phyloP scores from a whole-genome alignment of 768 basidiomycete genomes.

The Suillus bovinus region DNA sequence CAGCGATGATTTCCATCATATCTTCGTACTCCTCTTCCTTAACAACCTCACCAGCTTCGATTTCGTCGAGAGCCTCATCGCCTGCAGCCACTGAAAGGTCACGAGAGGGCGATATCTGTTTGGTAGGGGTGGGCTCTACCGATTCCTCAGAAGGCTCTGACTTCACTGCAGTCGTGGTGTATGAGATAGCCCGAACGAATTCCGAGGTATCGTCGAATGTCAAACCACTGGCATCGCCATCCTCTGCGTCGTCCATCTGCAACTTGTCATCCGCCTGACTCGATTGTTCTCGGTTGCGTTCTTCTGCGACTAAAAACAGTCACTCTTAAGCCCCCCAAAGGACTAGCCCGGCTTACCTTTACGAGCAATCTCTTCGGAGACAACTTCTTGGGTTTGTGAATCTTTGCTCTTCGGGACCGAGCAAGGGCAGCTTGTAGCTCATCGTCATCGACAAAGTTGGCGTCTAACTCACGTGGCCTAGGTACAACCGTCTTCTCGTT shows the following conservation, averaged over 20 bases:
- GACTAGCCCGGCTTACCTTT: constrained; percentile 52
- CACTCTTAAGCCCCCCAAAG: not conserved
- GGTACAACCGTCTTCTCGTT: constrained; percentile 73
- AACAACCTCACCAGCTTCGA: constrained; percentile 82
- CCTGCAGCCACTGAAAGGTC: constrained; percentile 58
- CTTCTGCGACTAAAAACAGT: constrained; percentile 56
- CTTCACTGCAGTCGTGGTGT: constrained; percentile 58
- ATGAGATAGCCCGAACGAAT: constrained; percentile 85
- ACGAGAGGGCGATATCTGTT: constrained; percentile 43
- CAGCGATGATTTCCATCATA: constrained; percentile 70
- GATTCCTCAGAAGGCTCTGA: constrained; percentile 43
- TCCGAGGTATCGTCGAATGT: constrained; percentile 97
- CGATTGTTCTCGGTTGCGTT: constrained; percentile 55
- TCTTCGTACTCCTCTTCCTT: constrained; percentile 81
- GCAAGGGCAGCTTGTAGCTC: constrained; percentile 94
- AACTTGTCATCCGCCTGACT: constrained; percentile 38
- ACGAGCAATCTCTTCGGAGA: constrained; percentile 77
- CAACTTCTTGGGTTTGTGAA: constrained; percentile 73
- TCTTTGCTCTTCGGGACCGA: constrained; percentile 78
- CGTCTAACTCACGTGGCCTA: constrained; percentile 71
- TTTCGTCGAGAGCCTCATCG: constrained; percentile 68
- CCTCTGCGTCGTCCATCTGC: constrained; percentile 47
- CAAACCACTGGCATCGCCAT: constrained; percentile 47
- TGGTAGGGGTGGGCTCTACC: constrained; percentile 24
- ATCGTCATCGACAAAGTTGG: constrained; percentile 97